phyloP scores from a whole-genome alignment of 768 basidiomycete genomes.

The Phlebiopsis flavidoalba region DNA sequence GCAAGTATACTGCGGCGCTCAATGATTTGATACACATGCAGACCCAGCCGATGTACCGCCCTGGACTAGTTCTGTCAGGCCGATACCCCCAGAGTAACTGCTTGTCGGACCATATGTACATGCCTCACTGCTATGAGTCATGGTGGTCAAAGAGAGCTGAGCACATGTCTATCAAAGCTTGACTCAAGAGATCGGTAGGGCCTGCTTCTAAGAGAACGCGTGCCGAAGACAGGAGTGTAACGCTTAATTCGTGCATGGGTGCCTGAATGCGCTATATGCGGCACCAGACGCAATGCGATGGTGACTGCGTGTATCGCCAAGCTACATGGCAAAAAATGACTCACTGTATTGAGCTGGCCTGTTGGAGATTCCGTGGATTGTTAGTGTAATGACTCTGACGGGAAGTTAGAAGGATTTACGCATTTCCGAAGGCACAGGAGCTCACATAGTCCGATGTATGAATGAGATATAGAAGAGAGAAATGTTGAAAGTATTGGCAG shows the following conservation, averaged over 20 bases:
- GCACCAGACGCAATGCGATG: conserved; percentile 5
- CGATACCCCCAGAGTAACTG: background rate
- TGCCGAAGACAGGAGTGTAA: background rate
- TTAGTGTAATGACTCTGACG: conserved; percentile 13
- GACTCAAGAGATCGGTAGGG: conserved; percentile 10
- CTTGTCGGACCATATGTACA: background rate
- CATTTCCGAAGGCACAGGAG: background rate
- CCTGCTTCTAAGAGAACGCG: conserved; percentile 9
- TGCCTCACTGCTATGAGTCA: conserved; percentile 24
- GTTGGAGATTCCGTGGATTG: conserved; percentile 6
- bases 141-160: conserved; percentile 16
- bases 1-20: conserved; percentile 18
- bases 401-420: background rate
- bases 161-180: conserved; percentile 16
- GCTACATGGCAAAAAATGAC: conserved; percentile 15
- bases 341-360: conserved; percentile 13
- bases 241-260: background rate
- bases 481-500: background rate
- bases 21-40: conserved; percentile 20
- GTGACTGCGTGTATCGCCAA: conserved; percentile 12
- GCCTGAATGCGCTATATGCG: too few species aligned
- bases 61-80: conserved; percentile 23
- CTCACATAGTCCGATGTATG: background rate
- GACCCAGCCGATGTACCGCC: conserved; percentile 24
- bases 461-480: background rate